Evolutionary conservation across 1,139 yeast genomes (phyloP), one percentile per base, ranked within the genome.

Genomic region (Torulaspora globosa): DNA sequence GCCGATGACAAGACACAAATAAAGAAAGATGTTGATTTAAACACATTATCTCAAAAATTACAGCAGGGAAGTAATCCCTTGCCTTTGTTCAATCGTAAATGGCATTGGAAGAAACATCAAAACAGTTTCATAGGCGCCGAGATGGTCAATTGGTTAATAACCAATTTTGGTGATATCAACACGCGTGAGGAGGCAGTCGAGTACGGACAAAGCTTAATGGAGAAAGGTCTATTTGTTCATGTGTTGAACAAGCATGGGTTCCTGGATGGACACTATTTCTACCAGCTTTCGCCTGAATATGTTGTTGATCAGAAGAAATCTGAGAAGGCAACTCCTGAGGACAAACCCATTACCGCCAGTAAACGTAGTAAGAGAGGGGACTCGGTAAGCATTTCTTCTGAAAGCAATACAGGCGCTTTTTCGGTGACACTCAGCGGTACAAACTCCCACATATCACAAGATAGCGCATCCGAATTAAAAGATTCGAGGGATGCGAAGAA

Each of bases 251-350:
- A 92, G 36, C 97, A 92, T 60, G 80, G 84, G 1, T 86, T 92
- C 52, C 68, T 89, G 44, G 96, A 90, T 68, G 98, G 98, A 0
- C 90, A 92, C 61, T 92, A 89, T 62, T 90, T 90, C 62, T 92
- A 92, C 61, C 84, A 80, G 54, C 66, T 90, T 44, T 76, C 76
- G 32, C 78, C 77, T 1, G 83, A 82, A 36, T 84, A 75, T 56
- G 66, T 71, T 10, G 42, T 53, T n/a, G 52, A 32, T 18, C 28
- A 29, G 10, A 36, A 43, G 5, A 23, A 32, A 8, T 24, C 36
- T 9, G 49, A 44, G 3, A 38, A 26, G 39, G 24, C 33, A 10
- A 37, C 19, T 21, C 21, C 41, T 39, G 49, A 42, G 8, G 44
- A 24, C 21, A 41, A 39, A 26, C 18, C 48, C 2, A 29, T 15